These are phyloP conservation scores for Nicotiana obtusifolia DNA, from an alignment of 257 asterid species.

Conservation along the genomic window DNA sequence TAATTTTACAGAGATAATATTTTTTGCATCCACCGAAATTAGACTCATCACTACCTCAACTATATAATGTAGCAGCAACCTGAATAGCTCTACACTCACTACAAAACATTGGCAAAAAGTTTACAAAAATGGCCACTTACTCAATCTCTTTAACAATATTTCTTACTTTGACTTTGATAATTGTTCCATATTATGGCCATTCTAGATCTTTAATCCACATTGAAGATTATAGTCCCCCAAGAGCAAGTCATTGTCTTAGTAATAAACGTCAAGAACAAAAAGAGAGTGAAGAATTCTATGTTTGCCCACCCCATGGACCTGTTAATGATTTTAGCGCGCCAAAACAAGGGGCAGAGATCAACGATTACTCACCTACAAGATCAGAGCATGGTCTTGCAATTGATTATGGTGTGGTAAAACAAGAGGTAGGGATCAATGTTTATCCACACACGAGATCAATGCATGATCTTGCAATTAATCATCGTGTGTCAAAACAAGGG, in stretches of 20 bases:
- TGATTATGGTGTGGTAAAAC: not conserved
- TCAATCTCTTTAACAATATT: not conserved
- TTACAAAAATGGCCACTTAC: not conserved
- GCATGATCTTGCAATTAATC: not conserved
- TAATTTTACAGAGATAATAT: too few species aligned
- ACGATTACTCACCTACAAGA: not conserved
- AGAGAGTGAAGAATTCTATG: not conserved
- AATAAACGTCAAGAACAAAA: too few species aligned
- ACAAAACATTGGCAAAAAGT: not conserved
- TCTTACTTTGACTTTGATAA: not conserved
- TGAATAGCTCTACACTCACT: not conserved
- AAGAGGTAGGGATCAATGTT: not conserved
- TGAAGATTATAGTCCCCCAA: not conserved
- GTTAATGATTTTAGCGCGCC: rapidly evolving
- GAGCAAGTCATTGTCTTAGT: not conserved
- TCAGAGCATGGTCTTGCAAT: not conserved
- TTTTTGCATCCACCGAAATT: not conserved
- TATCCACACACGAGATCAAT: not conserved
- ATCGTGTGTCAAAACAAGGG: not conserved
- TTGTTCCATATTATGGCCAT: not conserved
- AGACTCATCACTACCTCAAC: not conserved
- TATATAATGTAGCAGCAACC: not conserved
- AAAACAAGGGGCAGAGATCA: not conserved
- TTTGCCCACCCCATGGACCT: not conserved
- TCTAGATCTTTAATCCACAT: not conserved